Evolutionary conservation across 2,329 filamentous ascomycete species (phyloP).

Genomic region (Aspergillus latus): DNA sequence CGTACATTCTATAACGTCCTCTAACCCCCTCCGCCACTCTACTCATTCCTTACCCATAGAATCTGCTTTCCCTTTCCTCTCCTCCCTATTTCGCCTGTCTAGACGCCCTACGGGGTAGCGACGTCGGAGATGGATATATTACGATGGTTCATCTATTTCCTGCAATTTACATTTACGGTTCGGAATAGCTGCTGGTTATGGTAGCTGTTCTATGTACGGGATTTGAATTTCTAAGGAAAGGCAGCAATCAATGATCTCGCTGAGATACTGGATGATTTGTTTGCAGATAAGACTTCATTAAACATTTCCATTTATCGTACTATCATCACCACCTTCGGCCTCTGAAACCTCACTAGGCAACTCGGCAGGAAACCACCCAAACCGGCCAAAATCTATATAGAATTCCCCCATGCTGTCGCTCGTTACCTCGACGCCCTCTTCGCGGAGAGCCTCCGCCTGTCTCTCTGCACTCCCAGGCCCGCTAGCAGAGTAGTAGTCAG

Average conservation of each 20-base stretch:
- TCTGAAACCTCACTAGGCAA: slow-evolving; percentile 48
- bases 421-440: slow-evolving; percentile 45
- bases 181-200: slow-evolving; percentile 9
- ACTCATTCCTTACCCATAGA: slow-evolving; percentile 10
- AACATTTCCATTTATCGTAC: not conserved
- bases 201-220: slow-evolving; percentile 10
- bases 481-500: slow-evolving; percentile 21
- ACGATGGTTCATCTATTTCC: slow-evolving; percentile 6
- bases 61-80: slow-evolving; percentile 1
- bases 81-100: not conserved
- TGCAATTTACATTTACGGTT: slow-evolving; percentile 1
- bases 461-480: slow-evolving; percentile 45
- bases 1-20: slow-evolving; percentile 21
- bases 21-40: slow-evolving; percentile 10
- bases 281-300: not conserved
- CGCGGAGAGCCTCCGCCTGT: slow-evolving; percentile 42
- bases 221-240: slow-evolving; percentile 8
- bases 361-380: slow-evolving; percentile 52
- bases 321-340: slow-evolving; percentile 17
- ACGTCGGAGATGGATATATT: slow-evolving; percentile 12
- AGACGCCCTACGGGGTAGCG: slow-evolving; percentile 9
- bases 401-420: slow-evolving; percentile 46
- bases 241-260: slow-evolving; percentile 7
- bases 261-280: not conserved
- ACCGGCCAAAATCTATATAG: slow-evolving; percentile 42